A percentile compares a stretch with the other conserved stretches of the same genome.
Evolutionary conservation across 352 stramenopile genomes (phyloP).

Genomic region (Globisporangium polare): DNA sequence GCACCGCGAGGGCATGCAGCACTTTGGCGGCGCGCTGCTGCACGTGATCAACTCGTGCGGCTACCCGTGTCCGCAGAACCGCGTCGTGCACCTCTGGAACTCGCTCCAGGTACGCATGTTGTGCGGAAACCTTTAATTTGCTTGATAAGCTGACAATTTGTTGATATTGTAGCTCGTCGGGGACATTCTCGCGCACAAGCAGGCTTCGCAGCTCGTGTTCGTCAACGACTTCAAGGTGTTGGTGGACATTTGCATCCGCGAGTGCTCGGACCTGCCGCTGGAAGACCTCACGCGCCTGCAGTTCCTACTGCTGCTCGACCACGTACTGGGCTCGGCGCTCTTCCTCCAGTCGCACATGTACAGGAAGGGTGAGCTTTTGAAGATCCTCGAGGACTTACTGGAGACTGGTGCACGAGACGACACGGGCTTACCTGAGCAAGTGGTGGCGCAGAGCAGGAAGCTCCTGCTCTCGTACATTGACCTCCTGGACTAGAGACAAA

Average conservation of each 20-base stretch:
- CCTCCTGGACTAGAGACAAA: constrained; percentile 37
- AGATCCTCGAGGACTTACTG: constrained; percentile 47
- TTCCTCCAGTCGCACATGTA: constrained; percentile 53
- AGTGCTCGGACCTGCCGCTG: constrained; percentile 53
- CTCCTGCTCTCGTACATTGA: constrained; percentile 61
- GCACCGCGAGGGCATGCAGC: constrained; percentile 47
- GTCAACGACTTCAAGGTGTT: constrained; percentile 76
- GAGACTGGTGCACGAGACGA: constrained; percentile 33
- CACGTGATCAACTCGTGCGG: constrained; percentile 82
- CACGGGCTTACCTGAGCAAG: constrained; percentile 27
- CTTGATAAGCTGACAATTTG: neutral
- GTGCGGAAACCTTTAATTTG: neutral
- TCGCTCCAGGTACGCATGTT: constrained; percentile 37
- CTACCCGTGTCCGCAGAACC: constrained; percentile 44
- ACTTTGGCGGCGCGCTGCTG: constrained; percentile 60
- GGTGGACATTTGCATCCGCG: constrained; percentile 61
- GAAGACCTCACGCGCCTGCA: constrained; percentile 37
- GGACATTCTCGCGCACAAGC: constrained; percentile 46
- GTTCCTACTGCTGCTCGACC: constrained; percentile 49
- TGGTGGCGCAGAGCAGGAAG: constrained; percentile 31
- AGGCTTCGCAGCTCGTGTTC: constrained; percentile 48
- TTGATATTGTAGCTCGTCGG: constrained; percentile 37
- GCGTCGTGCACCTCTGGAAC: constrained; percentile 44
- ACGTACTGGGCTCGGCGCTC: constrained; percentile 34
- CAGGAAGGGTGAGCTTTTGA: constrained; percentile 48